Evolutionary conservation across 2,329 filamentous ascomycete genomes (phyloP), one percentile per base, ranked within the genome.

Genomic region (Alternaria panax): DNA sequence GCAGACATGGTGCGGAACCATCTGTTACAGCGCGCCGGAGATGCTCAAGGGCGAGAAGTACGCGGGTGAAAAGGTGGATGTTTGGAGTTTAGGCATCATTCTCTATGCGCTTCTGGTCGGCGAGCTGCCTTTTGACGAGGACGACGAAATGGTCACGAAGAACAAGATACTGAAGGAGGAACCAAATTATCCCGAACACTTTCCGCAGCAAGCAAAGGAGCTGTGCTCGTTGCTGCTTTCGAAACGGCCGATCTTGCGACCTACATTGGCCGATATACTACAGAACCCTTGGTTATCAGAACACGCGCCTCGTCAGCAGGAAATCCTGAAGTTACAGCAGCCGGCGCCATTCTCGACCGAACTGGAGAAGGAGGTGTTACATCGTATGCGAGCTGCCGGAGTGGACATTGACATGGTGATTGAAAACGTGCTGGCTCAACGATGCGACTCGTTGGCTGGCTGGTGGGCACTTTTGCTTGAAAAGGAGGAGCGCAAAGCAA

Each of bases 31-130:
- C 54, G 95, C 95, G 2, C 95, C 95, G 2, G 95, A 99, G 79
- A 99, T 99, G 95, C 85, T 99, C 40, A 97, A 95, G 78, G 95
- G 93, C 38, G 95, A 99, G 78, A 98, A 96, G 78, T 99, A 99
- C 75, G 95, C 93, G 0, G 94, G 93, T 25, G 93, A 97, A 81
- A 98, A 97, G 81, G 94, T 99, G 48, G 95, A 99, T 73, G 93
- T 99, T 5, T 99, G 92, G 92, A 95, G 92, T 72, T 76, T 96
- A 66, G 92, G 92, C 12, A 90, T 96, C 55, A 95, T 96, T 61
- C 82, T 95, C 1, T 95, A 93, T 73, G 92, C 92, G 48, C 81
- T 96, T 58, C 81, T 96, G 25, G 92, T 90, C 63, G 92, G 92
- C 55, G 92, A 95, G 78, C 83, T 99, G 40, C 95, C 95, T 0